Evolutionary conservation across 768 basidiomycete genomes (phyloP).

Genomic region (Cystobasidium ongulense): DNA sequence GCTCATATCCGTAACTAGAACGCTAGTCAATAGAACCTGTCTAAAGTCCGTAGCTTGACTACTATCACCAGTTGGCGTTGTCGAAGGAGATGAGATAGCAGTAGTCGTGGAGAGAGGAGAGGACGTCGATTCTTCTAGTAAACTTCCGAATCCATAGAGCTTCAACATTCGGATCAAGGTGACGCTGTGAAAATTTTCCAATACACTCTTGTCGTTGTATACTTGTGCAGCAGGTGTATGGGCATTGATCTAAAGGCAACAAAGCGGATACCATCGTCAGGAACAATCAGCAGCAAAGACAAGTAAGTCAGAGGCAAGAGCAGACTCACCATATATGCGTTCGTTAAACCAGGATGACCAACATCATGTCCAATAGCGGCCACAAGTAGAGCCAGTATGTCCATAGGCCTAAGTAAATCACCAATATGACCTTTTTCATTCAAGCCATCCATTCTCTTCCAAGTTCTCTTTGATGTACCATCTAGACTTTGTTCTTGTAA

Average conservation of each 20-base stretch:
- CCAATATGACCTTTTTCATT: slow-evolving; percentile 35
- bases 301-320: neutral
- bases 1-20: slow-evolving; percentile 91
- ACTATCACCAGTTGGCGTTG: neutral
- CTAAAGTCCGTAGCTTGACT: slow-evolving; percentile 51
- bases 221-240: slow-evolving; percentile 76
- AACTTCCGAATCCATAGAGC: slow-evolving; percentile 37
- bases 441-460: slow-evolving; percentile 25
- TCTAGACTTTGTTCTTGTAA: slow-evolving; percentile 44
- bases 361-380: slow-evolving; percentile 97
- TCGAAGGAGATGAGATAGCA: neutral
- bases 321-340: slow-evolving; percentile 76
- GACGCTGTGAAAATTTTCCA: slow-evolving; percentile 55
- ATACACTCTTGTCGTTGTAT: slow-evolving; percentile 77
- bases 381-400: slow-evolving; percentile 74
- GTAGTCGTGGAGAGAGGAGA: slow-evolving; percentile 29
- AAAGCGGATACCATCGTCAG: neutral
- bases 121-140: slow-evolving; percentile 32
- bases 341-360: slow-evolving; percentile 89
- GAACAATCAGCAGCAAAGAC: neutral
- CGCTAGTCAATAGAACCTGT: slow-evolving; percentile 66
- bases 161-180: slow-evolving; percentile 42
- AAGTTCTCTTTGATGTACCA: slow-evolving; percentile 40
- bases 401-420: slow-evolving; percentile 52
- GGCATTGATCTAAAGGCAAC: slow-evolving; percentile 69